Evolutionary conservation across 2,329 filamentous ascomycete genomes (phyloP), one percentile per base, ranked within the genome.

Genomic region (Pseudogymnoascus sp.): DNA sequence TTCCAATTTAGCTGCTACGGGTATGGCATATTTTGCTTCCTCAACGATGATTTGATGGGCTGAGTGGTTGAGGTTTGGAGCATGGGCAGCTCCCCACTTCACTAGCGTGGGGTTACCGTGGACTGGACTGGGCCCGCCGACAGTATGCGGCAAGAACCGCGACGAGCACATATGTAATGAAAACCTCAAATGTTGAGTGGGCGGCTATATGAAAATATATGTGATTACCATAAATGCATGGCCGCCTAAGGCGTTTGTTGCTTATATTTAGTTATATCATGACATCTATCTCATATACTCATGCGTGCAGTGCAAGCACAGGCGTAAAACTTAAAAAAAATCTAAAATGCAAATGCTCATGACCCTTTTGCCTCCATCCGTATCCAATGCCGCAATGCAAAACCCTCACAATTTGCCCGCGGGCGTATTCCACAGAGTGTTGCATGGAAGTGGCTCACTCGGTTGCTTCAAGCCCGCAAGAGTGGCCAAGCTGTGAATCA

Each of bases 401-500:
- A 34, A 9, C 12, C 2, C 49, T 56, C 49, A 56, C 49, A 56
- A 56, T n/a, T 56, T 56, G 18, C 66, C 23, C 61, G 68, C 11
- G 70, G 72, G 12, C 69, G 69, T 14, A 69, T 71, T 12, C 63
- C 64, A 25, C 49, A 56, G 2, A 56, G 49, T 56, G 5, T 56
- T 56, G 49, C 49, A 56, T 14, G 49, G 49, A 31, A 56, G 49
- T 34, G 49, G 49, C 28, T 56, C 49, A 34, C 21, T 34, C 5
- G 49, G 49, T 14, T 18, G 28, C 12, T 56, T 56, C 25, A 60
- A 42, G 23, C 69, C 69, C 31, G 69, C 70, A 5, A 88, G 77
- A 23, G 88, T 77, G 3, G 83, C 79, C 37, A 84, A 78, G 65
- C 79, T 82, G 67, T 90, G 88, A 69, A 97, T 88, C 63, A 97